Base-by-base conservation (phyloP, 2,329 filamentous ascomycete species). In the Teratosphaeria viscida region DNA sequence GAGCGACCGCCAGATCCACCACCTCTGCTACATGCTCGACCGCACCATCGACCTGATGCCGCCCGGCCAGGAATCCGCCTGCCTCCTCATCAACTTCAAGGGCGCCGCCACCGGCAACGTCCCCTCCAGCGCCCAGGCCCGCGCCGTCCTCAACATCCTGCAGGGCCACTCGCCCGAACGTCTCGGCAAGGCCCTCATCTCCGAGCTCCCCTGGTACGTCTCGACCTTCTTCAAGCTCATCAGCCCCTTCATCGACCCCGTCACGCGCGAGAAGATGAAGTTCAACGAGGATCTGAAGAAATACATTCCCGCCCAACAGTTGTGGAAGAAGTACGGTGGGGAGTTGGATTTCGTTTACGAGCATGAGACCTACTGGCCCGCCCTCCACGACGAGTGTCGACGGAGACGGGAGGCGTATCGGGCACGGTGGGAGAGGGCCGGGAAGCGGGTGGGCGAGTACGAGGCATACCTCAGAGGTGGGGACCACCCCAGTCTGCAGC, bases 111-210 rank as follows among this genome's bases (percentile, higher is more conserved):
- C 81, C 61, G 85, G 89, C 59, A 84, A 86, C 68, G 90, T 91
- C 69, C 90, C 92, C 8, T 85, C 85, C 10, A 78, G 96, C 60
- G 82, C 82, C 34, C 87, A 89, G 71, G 90, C 88, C 5, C 85
- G 88, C 66, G 87, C 95, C 77, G 88, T 92, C n/a, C 77, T 99
- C 67, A 82, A 87, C 72, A 95, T 99, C 66, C 80, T 99, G 62
- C 94, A 99, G 77, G 92, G 88, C 65, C 92, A 99, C 76, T 97
- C 97, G 72, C 94, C 94, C 0, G 94, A 99, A 78, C 81, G 94
- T 58, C 78, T 99, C 35, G 94, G 94, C 54, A 85, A 88, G 68
- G 92, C 92, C 3, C 81, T 97, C 67, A 90, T 97, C 62, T 89
- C 92, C 65, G 95, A 97, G 66, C 83, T 96, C 55, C 92, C 92